A percentile compares a stretch with the other conserved stretches of the same genome.
Evolutionary conservation across 106 monocot species (phyloP).

Genomic region (Allium fistulosum): DNA sequence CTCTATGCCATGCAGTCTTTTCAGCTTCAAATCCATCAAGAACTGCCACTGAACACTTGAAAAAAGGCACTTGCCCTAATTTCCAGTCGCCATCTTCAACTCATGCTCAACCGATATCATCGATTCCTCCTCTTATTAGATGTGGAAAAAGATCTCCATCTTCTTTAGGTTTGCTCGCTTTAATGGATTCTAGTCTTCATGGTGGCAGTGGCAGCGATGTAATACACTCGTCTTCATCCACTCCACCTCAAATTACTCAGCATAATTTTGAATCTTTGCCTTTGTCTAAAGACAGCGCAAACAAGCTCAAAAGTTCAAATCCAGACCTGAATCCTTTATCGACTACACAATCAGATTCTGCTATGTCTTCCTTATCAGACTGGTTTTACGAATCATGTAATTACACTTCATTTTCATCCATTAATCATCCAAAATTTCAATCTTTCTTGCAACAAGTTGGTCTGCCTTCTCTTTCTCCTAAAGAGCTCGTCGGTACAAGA

Average conservation of each 20-base stretch:
- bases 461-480: slow-evolving; percentile 40
- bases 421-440: slow-evolving; percentile 72
- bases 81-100: slow-evolving; percentile 34
- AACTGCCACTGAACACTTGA: slow-evolving; percentile 92
- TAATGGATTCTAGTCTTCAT: slow-evolving; percentile 23
- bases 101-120: slow-evolving; percentile 32
- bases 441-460: slow-evolving; percentile 75
- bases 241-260: slow-evolving; percentile 6
- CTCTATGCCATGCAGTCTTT: slow-evolving; percentile 81
- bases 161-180: slow-evolving; percentile 10
- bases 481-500: slow-evolving; percentile 47
- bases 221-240: slow-evolving; percentile 19
- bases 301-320: slow-evolving; percentile 61
- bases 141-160: slow-evolving; percentile 21
- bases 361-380: slow-evolving; percentile 63
- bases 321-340: slow-evolving; percentile 43
- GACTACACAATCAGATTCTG: slow-evolving; percentile 56
- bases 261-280: slow-evolving; percentile 57
- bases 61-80: slow-evolving; percentile 87
- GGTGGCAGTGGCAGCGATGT: slow-evolving; percentile 5
- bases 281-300: slow-evolving; percentile 75
- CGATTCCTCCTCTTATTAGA: slow-evolving; percentile 18
- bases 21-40: slow-evolving; percentile 97
- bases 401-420: slow-evolving; percentile 50
- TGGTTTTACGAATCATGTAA: slow-evolving; percentile 78